Evolutionary conservation across 352 stramenopile species (phyloP).

Genomic region (Phytopythium boreale): DNA sequence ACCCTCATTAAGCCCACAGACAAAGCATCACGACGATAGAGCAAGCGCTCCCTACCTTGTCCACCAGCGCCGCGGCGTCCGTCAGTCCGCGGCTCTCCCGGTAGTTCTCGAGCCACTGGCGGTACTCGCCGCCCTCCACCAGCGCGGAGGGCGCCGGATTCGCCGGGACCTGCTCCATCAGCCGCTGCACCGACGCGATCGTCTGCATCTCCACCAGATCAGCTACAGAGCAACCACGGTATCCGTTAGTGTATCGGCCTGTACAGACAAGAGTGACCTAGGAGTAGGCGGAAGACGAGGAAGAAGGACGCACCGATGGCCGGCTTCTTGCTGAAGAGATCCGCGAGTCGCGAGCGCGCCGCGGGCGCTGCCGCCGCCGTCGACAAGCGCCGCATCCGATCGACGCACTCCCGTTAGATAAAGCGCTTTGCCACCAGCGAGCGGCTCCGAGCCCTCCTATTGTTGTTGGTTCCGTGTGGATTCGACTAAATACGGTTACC

Average conservation of each 20-base stretch:
- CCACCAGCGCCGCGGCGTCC: constrained; percentile 19
- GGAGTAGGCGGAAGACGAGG: neutral
- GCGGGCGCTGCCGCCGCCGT: constrained; percentile 11
- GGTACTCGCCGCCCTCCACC: constrained; percentile 18
- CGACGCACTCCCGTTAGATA: neutral
- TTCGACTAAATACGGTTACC: neutral
- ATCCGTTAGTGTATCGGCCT: neutral
- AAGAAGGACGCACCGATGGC: constrained; percentile 26
- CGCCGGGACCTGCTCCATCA: constrained; percentile 36
- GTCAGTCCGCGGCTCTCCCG: constrained; percentile 15
- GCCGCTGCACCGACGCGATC: constrained; percentile 45
- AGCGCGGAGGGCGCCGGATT: constrained; percentile 18
- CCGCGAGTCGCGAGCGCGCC: constrained; percentile 22
- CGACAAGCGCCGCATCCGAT: constrained; percentile 31
- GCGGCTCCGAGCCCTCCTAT: neutral
- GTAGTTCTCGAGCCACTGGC: constrained; percentile 23
- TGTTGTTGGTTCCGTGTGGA: neutral
- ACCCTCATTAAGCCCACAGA: neutral
- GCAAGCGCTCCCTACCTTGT: constrained; percentile 17
- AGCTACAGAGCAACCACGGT: neutral
- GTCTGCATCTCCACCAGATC: constrained; percentile 61
- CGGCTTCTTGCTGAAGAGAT: constrained; percentile 29
- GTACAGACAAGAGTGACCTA: neutral
- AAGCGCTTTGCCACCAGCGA: neutral
- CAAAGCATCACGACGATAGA: neutral